A percentile compares a stretch with the other conserved stretches of the same genome.
phyloP scores from a whole-genome alignment of 139 green algal genomes.

The Yamagishiella unicocca region DNA sequence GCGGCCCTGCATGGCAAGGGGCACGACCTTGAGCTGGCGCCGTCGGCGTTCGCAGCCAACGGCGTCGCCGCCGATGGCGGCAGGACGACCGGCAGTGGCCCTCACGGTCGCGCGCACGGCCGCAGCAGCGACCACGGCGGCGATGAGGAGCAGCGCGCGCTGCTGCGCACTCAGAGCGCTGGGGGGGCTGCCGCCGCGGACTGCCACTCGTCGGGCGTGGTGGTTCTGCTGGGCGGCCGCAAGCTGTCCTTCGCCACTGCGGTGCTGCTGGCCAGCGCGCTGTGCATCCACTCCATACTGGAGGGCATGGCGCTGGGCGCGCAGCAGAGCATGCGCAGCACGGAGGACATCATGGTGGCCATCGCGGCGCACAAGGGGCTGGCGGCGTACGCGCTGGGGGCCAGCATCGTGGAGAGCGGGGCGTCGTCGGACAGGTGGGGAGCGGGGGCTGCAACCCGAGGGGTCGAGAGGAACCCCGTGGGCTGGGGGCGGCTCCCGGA shows the following conservation, averaged over 20 bases:
- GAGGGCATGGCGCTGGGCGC: constrained; percentile 86
- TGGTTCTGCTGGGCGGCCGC: constrained; percentile 45
- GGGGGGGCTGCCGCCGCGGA: constrained; percentile 11
- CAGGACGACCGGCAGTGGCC: too few relatives aligned
- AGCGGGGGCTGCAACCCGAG: too few relatives aligned
- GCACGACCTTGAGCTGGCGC: background rate
- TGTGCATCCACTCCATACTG: constrained; percentile 87
- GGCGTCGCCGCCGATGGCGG: background rate
- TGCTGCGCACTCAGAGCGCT: background rate
- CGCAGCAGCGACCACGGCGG: background rate
- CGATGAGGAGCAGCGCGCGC: background rate
- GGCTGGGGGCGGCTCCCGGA: too few relatives aligned
- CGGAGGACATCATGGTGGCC: constrained; percentile 87
- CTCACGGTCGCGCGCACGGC: background rate
- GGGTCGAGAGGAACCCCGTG: too few relatives aligned
- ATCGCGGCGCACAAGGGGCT: constrained; percentile 77
- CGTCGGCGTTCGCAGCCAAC: background rate
- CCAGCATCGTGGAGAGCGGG: constrained; percentile 77
- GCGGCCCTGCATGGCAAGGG: too few relatives aligned
- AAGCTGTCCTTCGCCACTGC: constrained; percentile 78
- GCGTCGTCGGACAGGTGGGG: constrained; percentile 15
- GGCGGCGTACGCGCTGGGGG: constrained; percentile 85
- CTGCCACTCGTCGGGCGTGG: constrained; percentile 26
- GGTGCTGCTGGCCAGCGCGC: constrained; percentile 80
- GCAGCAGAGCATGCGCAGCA: constrained; percentile 72